These are phyloP conservation scores for Triangularia verruculosa DNA, from an alignment of 2,329 filamentous ascomycete species.

Conservation along the genomic window DNA sequence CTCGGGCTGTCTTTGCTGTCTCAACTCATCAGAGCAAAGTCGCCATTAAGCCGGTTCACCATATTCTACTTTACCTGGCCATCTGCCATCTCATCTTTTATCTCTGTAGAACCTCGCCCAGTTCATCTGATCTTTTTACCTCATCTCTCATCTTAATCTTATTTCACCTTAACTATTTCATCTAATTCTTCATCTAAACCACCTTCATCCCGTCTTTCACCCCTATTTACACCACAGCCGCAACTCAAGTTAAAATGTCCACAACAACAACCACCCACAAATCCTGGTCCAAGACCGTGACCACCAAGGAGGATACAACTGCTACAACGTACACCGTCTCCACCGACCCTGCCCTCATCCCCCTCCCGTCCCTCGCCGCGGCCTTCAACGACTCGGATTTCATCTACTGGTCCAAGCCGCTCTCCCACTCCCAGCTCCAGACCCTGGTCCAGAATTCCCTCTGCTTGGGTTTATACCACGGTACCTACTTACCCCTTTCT, in stretches of 20 bases:
- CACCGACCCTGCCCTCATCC: conserved; percentile 55
- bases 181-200: no score
- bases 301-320: conserved; percentile 35
- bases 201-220: no score
- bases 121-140: not conserved
- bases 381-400: conserved; percentile 55
- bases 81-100: not conserved
- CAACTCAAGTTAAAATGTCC: conserved; percentile 3
- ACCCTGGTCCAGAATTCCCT: conserved; percentile 57
- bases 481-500: conserved; percentile 25
- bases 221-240: no score
- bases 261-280: not conserved
- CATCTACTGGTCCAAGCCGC: conserved; percentile 58
- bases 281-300: conserved; percentile 28
- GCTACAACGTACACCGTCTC: conserved; percentile 56
- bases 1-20: no score
- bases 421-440: conserved; percentile 47
- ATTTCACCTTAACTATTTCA: no score
- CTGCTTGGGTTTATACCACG: conserved; percentile 55
- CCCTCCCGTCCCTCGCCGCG: conserved; percentile 51
- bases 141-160: no score
- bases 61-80: no score
- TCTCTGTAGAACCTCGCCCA: no score
- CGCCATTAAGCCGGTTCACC: no score
- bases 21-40: no score